phyloP scores from a whole-genome alignment of 148 eudicot species.

The Heliamphora exappendiculata region DNA sequence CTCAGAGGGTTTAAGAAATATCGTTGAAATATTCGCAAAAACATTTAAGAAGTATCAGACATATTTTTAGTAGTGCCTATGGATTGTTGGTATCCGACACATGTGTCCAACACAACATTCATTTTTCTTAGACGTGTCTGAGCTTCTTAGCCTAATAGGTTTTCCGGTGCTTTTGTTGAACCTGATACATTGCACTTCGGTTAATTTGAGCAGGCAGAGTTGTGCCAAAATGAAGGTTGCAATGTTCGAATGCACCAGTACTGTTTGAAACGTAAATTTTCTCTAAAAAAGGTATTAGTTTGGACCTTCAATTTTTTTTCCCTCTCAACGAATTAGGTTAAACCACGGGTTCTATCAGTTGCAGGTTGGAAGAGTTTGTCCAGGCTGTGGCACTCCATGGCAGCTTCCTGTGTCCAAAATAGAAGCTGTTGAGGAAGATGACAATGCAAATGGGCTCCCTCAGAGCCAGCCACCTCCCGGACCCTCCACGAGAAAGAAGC shows the following conservation, averaged over 20 bases:
- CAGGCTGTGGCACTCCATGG: constrained; percentile 71
- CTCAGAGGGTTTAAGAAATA: too few species aligned
- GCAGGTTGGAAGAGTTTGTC: constrained; percentile 72
- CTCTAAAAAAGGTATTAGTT: constrained; percentile 52
- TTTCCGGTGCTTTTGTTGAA: background rate
- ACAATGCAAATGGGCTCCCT: constrained; percentile 15
- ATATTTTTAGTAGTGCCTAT: too few species aligned
- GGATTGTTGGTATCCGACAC: too few species aligned
- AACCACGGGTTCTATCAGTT: background rate
- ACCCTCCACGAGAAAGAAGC: constrained; percentile 18
- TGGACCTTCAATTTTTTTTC: background rate
- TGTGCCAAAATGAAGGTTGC: constrained; percentile 68
- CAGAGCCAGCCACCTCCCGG: constrained; percentile 15
- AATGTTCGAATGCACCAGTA: constrained; percentile 63
- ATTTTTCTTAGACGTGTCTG: too few species aligned
- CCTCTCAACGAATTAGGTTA: background rate
- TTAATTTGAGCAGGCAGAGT: constrained; percentile 53
- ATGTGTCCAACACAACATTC: too few species aligned
- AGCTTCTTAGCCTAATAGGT: background rate
- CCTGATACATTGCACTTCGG: constrained; percentile 9
- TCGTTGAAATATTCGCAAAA: too few species aligned
- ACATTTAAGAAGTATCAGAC: too few species aligned
- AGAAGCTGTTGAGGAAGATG: constrained; percentile 45
- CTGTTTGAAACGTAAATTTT: constrained; percentile 69
- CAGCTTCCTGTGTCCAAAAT: constrained; percentile 39